These are phyloP conservation scores for Trichosporon sp. DNA, from an alignment of 1,284 basidiomycete genomes.

Conservation along the genomic window DNA sequence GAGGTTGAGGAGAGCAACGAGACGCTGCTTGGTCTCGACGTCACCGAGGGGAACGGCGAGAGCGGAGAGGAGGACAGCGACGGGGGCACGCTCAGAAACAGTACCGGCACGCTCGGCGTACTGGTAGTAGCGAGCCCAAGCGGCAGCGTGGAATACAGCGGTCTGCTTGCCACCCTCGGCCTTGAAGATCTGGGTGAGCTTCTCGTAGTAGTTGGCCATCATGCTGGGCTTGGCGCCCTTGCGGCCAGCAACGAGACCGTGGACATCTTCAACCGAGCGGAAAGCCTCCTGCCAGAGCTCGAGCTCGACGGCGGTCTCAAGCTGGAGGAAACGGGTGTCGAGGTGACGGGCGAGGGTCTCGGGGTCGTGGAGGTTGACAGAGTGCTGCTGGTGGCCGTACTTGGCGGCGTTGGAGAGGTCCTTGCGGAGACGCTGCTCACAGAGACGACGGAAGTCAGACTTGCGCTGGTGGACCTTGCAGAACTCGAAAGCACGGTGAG, in stretches of 20 bases:
- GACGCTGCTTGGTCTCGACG: slow-evolving; percentile 71
- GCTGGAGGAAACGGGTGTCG: slow-evolving; percentile 96
- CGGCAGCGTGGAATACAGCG: slow-evolving; percentile 95
- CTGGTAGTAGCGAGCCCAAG: slow-evolving; percentile 82
- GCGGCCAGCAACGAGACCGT: slow-evolving; percentile 82
- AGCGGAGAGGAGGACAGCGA: slow-evolving; percentile 88
- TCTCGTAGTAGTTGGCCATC: slow-evolving; percentile 99
- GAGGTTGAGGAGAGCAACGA: slow-evolving; percentile 86
- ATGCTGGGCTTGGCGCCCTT: slow-evolving; percentile 87
- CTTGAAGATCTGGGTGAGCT: slow-evolving; percentile 90
- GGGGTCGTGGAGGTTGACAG: slow-evolving; percentile 96
- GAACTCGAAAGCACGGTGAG: slow-evolving; percentile 96
- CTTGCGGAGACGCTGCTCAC: slow-evolving; percentile 86
- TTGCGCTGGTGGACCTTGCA: slow-evolving; percentile 92
- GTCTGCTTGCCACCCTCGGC: slow-evolving; percentile 64
- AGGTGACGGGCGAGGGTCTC: slow-evolving; percentile 96
- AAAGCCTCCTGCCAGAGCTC: slow-evolving; percentile 99
- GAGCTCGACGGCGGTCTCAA: slow-evolving; percentile 96
- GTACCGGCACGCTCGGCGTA: slow-evolving; percentile 62
- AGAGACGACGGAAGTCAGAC: slow-evolving; percentile 95
- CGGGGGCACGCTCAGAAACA: slow-evolving; percentile 79
- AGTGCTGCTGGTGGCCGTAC: slow-evolving; percentile 90
- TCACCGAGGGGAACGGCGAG: slow-evolving; percentile 87
- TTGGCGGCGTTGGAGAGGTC: slow-evolving; percentile 95
- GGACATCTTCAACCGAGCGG: slow-evolving; percentile 97